Evolutionary conservation across 1,139 yeast species (phyloP).

Genomic region (Geotrichum reessii): DNA sequence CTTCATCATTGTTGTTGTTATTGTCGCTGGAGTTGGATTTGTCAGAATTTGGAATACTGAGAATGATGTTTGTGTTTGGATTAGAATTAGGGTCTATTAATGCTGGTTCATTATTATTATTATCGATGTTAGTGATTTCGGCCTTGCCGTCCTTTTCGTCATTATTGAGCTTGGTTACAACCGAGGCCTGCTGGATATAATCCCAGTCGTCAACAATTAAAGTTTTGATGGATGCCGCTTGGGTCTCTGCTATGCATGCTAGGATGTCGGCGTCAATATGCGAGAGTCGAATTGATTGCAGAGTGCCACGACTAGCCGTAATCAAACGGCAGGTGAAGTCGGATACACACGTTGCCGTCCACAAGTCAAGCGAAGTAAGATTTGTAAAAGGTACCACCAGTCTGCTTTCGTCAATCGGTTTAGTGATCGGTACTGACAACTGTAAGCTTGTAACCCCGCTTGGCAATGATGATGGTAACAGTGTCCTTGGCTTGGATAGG

Average conservation of each 20-base stretch:
- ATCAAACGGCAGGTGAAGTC: not conserved
- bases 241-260: not conserved
- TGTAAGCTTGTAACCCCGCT: not conserved
- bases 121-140: not conserved
- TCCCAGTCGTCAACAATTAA: constrained; percentile 6
- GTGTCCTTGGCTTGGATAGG: not conserved
- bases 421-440: not conserved
- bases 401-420: not conserved
- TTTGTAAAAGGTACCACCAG: not conserved
- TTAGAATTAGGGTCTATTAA: not conserved
- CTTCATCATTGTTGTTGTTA: not conserved
- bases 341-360: not conserved
- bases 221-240: not conserved
- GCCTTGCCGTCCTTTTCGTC: not conserved
- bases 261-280: not conserved
- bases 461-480: not conserved
- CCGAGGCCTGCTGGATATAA: not conserved
- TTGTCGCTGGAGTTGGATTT: not conserved
- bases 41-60: not conserved
- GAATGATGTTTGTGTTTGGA: not conserved
- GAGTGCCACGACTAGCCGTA: not conserved
- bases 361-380: constrained; percentile 2
- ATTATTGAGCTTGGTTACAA: not conserved
- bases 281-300: not conserved
- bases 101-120: not conserved